Evolutionary conservation across 805 yeast species (phyloP), one percentile per base, ranked within the genome.

Genomic region (Metschnikowia lachancei): DNA sequence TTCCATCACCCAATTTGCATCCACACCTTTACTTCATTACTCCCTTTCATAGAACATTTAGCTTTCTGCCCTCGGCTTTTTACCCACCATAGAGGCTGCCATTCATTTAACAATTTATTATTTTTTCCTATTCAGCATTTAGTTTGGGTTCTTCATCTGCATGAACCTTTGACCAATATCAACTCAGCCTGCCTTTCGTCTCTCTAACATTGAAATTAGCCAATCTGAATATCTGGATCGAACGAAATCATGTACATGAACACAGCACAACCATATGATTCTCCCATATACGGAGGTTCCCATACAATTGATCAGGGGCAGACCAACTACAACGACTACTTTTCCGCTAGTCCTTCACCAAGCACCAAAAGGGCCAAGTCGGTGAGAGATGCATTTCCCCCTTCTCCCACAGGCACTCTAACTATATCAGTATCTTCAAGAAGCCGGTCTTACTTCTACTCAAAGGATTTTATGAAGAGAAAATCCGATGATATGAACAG

Each of bases 281-380:
- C 13, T 24, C 12, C 31, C 18, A 13, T 29, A 4, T 40, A 12
- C 16, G 36, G 16, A 24, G 31, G 14, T n/a, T 22, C 16, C n/a
- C 16, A 22, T 14, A 31, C 29, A 11, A 29, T 24, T 4, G 22
- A 22, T 16, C 11, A n/a, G 6, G 31, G 22, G 14, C 22, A n/a
- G 30, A 14, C n/a, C 19, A 13, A 10, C 10, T 14, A 28, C 28
- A 30, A 42, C 10, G 45, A 36, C 40, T 34, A 22, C 17, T 43
- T 38, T 30, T 31, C 39, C 1, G 11, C 22, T 20, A 34, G 34
- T 14, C 36, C 40, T 22, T 16, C 13, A 20, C 30, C 47, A 39
- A 35, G 41, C 38, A 28, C 39, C 17, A 52, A 52, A 18, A 34
- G 55, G 28, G 55, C 55, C 13, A 49, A 47, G 24, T 49, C 53